Conservation (phyloP, 768 basidiomycete genomes). For the Polyporus arcularius region DNA sequence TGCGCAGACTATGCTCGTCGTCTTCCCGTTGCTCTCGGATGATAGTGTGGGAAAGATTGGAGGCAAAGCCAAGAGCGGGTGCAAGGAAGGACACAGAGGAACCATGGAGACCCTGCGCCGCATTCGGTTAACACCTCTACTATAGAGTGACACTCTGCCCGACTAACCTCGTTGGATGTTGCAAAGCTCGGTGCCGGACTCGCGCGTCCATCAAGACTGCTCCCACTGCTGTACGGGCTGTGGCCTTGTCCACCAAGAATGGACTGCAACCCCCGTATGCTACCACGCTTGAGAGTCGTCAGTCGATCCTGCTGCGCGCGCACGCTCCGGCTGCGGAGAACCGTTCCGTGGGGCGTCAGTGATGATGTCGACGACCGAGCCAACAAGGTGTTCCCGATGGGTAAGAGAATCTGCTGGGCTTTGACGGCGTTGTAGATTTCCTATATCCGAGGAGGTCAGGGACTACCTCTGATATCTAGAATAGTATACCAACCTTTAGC, state of each 20-base stretch:
- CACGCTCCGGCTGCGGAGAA: slow-evolving; percentile 69
- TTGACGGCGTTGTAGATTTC: slow-evolving; percentile 96
- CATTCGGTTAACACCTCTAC: background rate
- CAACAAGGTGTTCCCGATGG: slow-evolving; percentile 49
- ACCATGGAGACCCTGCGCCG: slow-evolving; percentile 53
- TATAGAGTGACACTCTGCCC: background rate
- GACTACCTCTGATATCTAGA: background rate
- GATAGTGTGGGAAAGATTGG: slow-evolving; percentile 93
- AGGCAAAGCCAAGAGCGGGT: slow-evolving; percentile 94
- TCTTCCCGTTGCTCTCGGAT: slow-evolving; percentile 93
- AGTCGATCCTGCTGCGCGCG: slow-evolving; percentile 69
- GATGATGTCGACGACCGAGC: slow-evolving; percentile 56
- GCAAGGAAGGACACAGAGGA: slow-evolving; percentile 72
- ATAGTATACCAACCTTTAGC: slow-evolving; percentile 63
- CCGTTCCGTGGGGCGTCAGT: slow-evolving; percentile 49
- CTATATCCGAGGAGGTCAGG: slow-evolving; percentile 37
- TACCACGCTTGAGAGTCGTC: slow-evolving; percentile 82
- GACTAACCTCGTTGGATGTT: slow-evolving; percentile 78
- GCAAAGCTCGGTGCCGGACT: slow-evolving; percentile 95
- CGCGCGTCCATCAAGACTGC: slow-evolving; percentile 83
- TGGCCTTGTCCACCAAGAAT: slow-evolving; percentile 67
- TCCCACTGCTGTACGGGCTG: slow-evolving; percentile 85
- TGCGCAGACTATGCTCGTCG: slow-evolving; percentile 75
- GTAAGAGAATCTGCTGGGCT: slow-evolving; percentile 87
- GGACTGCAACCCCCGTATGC: slow-evolving; percentile 85